Evolutionary conservation across 2,329 filamentous ascomycete species (phyloP), one percentile per base, ranked within the genome.

Genomic region (Penicillium decumbens): DNA sequence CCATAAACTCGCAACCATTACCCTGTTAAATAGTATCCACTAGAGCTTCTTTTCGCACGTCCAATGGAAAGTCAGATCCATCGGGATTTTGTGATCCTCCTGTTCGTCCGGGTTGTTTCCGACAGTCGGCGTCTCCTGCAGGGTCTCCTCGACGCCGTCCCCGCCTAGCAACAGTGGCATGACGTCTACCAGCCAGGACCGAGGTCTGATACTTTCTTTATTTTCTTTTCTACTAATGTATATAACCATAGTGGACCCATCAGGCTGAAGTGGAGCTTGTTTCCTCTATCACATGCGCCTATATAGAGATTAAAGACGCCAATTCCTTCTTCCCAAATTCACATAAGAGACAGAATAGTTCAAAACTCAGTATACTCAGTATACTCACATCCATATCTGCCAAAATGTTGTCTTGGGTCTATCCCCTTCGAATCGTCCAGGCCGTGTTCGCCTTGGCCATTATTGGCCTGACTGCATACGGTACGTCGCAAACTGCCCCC

Each of bases 361-460:
- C 41, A 51, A 38, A 27, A 28, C 27, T 28, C 7, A 2, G 8
- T 28, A 28, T 28, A 28, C 8, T 32, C 20, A 15, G 18, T 25
- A 7, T 15, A 23, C 13, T 18, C 24, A 8, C 18, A 33, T n/a
- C 8, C 37, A n/a, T 15, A 43, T 41, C 6, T n/a, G 20, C 10
- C 49, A 57, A 39, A 10, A 61, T 61, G 59, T 41, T 61, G 9
- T 46, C 50, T 32, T 61, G 59, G 59, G 56, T 61, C 37, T 56
- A 61, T 25, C 59, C 59, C 10, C 18, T 60, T 15, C 56, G 59
- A 41, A 48, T 61, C 35, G 32, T 59, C 24, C 59, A 61, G 40
- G 57, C 49, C 4, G 24, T 57, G 28, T 47, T 61, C 2, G 55
- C 59, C 39, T 30, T 61, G 27, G 56, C 57, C 5, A 56, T 50